phyloP scores from a whole-genome alignment of 108 stramenopile genomes.

The Skeletonema marinoi region DNA sequence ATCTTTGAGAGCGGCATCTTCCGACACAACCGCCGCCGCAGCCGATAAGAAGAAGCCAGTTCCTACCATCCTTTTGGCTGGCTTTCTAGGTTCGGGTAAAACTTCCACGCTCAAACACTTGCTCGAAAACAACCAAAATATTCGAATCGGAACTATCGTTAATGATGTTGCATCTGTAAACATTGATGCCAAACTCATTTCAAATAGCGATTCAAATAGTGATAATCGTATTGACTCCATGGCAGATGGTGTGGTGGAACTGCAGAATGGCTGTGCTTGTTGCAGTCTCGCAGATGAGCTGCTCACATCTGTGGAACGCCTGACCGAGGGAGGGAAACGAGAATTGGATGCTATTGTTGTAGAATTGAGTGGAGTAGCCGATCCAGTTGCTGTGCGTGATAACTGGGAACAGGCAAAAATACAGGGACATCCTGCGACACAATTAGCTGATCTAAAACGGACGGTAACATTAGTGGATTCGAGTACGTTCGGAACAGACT shows the following conservation, averaged over 20 bases:
- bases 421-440: conserved; percentile 63
- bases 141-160: conserved; percentile 90
- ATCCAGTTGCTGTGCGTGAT: conserved; percentile 84
- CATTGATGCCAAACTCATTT: conserved; percentile 95
- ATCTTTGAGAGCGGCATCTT: background rate
- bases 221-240: background rate
- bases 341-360: conserved; percentile 92
- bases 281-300: conserved; percentile 94
- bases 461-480: conserved; percentile 93
- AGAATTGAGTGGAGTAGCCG: conserved; percentile 93
- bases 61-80: conserved; percentile 90
- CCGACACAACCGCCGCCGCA: background rate
- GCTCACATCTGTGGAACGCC: conserved; percentile 55
- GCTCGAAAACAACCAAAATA: conserved; percentile 71
- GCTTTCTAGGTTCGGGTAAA: conserved; percentile 95
- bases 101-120: conserved; percentile 91
- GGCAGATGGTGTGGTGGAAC: conserved; percentile 64
- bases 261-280: conserved; percentile 95
- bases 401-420: conserved; percentile 78
- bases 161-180: conserved; percentile 97
- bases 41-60: conserved; percentile 26
- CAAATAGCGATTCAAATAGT: conserved; percentile 17
- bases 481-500: conserved; percentile 88
- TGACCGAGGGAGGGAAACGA: conserved; percentile 39
- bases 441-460: conserved; percentile 60